phyloP scores from a whole-genome alignment of 176 grass and related monocot genomes.

The barley (Hordeum vulgare) region MorexV3_pseudomolecules_assembly NC_058523.1:450576915-450577414 shows the following conservation, averaged over 20 bases:
- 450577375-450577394: background rate
- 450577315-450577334: background rate
- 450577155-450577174: background rate
- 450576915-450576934: background rate
- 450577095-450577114: background rate
- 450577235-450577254: background rate
- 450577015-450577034: background rate
- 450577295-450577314: background rate
- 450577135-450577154: background rate
- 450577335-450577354: background rate
- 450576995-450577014: background rate
- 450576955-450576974: background rate
- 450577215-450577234: background rate
- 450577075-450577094: background rate
- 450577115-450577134: background rate
- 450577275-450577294: background rate
- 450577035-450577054: background rate
- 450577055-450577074: background rate
- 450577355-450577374: background rate
- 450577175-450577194: background rate
- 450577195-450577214: background rate
- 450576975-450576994: background rate
- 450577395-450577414: background rate
- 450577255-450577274: background rate
- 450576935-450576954: background rate